Evolutionary conservation across 192 early-diverging fungal species (phyloP).

Genomic region (Backusella luteola): DNA sequence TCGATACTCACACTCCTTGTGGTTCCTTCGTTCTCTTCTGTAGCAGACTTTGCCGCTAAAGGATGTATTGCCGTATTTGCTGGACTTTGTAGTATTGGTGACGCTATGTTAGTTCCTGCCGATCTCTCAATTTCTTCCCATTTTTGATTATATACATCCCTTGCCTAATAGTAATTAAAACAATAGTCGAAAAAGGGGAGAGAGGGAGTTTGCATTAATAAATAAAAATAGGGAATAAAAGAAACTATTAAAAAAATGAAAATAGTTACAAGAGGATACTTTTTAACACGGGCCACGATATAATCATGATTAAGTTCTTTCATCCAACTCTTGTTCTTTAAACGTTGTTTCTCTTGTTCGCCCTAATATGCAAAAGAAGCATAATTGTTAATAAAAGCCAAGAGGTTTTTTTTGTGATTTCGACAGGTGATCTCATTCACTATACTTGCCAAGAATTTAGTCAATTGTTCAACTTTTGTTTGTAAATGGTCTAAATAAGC

Average conservation of each 20-base stretch:
- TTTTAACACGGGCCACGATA: background rate
- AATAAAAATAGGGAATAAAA: background rate
- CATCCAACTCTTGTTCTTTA: conserved; percentile 15
- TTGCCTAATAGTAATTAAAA: conserved; percentile 8
- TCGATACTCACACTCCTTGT: conserved; percentile 11
- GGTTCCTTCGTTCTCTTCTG: background rate
- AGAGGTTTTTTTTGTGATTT: background rate
- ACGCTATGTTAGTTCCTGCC: background rate
- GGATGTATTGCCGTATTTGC: background rate
- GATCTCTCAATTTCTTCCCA: conserved; percentile 27
- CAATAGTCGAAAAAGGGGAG: background rate
- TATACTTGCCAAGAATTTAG: conserved; percentile 10
- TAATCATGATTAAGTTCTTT: conserved; percentile 16
- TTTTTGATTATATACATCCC: conserved; percentile 15
- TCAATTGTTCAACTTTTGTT: background rate
- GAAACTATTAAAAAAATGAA: background rate
- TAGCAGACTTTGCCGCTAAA: background rate
- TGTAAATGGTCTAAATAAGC: background rate
- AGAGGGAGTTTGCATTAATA: background rate
- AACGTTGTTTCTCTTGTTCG: conserved; percentile 13
- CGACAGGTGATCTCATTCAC: background rate
- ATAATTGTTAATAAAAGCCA: background rate
- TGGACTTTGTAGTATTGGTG: background rate
- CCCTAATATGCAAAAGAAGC: background rate
- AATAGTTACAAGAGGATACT: conserved; percentile 9